phyloP scores from a whole-genome alignment of 1,139 yeast species.

The Debaryomycetaceae sp. region DNA sequence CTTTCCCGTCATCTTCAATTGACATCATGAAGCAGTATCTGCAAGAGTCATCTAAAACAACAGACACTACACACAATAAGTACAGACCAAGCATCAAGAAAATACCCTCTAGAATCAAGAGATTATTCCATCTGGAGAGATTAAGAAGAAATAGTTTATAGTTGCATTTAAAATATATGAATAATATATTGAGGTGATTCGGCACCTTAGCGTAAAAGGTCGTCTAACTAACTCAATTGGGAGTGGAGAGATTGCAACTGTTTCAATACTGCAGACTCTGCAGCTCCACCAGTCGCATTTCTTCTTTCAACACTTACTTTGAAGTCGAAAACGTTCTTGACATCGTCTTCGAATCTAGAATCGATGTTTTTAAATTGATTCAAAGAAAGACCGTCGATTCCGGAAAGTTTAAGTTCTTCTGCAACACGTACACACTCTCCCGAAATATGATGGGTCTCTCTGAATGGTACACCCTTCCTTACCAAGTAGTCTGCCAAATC shows the following conservation, averaged over 20 bases:
- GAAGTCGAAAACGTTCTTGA: slow-evolving; percentile 78
- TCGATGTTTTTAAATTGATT: slow-evolving; percentile 81
- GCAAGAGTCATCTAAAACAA: neutral
- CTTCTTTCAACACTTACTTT: slow-evolving; percentile 96
- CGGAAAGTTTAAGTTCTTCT: slow-evolving; percentile 69
- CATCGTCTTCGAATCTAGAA: slow-evolving; percentile 74
- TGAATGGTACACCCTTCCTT: slow-evolving; percentile 96
- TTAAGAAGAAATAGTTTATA: no score
- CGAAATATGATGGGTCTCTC: slow-evolving; percentile 97
- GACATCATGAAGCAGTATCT: slow-evolving; percentile 1
- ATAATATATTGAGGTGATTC: no score
- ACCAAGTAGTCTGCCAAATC: slow-evolving; percentile 97
- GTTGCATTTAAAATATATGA: no score
- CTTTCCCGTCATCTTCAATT: slow-evolving; percentile 1
- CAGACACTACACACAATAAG: neutral
- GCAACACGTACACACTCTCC: slow-evolving; percentile 95
- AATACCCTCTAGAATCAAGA: neutral
- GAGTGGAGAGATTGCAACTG: slow-evolving; percentile 55
- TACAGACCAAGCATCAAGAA: neutral
- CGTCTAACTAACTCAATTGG: slow-evolving; percentile 14
- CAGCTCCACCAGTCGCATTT: slow-evolving; percentile 95
- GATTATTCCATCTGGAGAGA: no score
- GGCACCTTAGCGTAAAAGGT: neutral
- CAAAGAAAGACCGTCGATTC: slow-evolving; percentile 74
- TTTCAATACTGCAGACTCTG: slow-evolving; percentile 77